Base-by-base conservation (phyloP, 768 basidiomycete genomes). In the Coprinopsis marcescibilis region DNA sequence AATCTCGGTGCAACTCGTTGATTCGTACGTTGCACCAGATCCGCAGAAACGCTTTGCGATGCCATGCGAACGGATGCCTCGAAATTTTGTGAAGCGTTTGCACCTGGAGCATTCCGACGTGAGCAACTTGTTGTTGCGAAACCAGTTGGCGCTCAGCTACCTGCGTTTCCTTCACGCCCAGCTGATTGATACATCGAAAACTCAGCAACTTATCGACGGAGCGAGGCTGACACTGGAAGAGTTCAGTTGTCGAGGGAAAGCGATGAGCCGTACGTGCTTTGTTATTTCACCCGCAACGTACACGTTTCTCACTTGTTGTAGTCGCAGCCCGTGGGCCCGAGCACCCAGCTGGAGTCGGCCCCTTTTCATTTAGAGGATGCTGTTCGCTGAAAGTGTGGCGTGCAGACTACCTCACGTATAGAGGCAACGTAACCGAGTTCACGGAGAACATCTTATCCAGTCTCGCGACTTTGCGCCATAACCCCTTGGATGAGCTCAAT, bases 181-280 rank as follows among this genome's bases (percentile, higher is more conserved):
- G 24, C 24, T 43, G 4, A 27, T 17, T 4, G 26, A 7, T 6
- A 43, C 11, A 24, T 17, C 11, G n/a, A 27, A 43, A 6, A 43
- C 41, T 15, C 41, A 43, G 17, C 24, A n/a, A 30, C 14, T 43
- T n/a, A 43, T 43, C 26, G 41, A 43, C 19, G 17, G 14, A 4
- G 6, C 41, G 11, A 12, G 26, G 6, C 6, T 24, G 19, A 43
- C 41, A 11, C 19, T 43, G 41, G 26, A 43, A 20, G 41, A 26
- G 14, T 43, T 43, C 41, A 43, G 41, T 17, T 43, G 41, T 17
- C 26, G 30, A 19, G 41, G 41, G 14, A 43, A 43, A 30, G 41
- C 41, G 14, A 43, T 43, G 41, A 8, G 26, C 8, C 12, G 41
- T 43, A 26, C 4, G 41, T 43, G 4, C 13, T 25, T 40, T 40